phyloP scores from a whole-genome alignment of 805 yeast species.

The Kuraishia hungarica region DNA sequence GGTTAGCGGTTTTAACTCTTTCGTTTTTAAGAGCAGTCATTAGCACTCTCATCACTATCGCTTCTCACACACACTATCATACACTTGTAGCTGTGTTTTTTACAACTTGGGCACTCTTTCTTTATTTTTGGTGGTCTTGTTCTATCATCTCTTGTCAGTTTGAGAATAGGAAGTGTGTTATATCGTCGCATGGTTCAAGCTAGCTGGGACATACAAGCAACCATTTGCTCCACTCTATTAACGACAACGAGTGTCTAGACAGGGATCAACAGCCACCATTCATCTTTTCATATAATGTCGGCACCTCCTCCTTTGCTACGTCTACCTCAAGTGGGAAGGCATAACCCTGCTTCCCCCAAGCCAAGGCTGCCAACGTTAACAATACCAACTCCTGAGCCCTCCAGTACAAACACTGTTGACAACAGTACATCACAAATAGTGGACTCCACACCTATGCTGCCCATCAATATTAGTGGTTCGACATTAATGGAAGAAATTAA shows the following conservation, averaged over 20 bases:
- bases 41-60: not conserved
- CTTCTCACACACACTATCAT: not conserved
- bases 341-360: conserved; percentile 18
- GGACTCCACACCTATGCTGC: not conserved
- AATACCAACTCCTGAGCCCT: conserved; percentile 11
- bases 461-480: not conserved
- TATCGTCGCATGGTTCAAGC: not conserved
- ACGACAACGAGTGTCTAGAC: not conserved
- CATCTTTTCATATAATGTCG: conserved; percentile 5
- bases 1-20: not conserved
- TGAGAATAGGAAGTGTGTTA: not conserved
- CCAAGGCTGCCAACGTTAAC: conserved; percentile 17
- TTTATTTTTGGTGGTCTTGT: not conserved
- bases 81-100: no score
- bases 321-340: conserved; percentile 33
- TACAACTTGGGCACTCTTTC: no score
- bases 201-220: not conserved
- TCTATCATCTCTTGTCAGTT: not conserved
- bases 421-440: not conserved
- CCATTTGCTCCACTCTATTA: not conserved
- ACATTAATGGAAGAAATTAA: not conserved
- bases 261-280: not conserved
- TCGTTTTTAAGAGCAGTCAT: not conserved
- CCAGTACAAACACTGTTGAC: not conserved
- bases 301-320: conserved; percentile 34